Conservation (phyloP, 495 filamentous ascomycete genomes). For the Ascodesmis nigricans region DNA sequence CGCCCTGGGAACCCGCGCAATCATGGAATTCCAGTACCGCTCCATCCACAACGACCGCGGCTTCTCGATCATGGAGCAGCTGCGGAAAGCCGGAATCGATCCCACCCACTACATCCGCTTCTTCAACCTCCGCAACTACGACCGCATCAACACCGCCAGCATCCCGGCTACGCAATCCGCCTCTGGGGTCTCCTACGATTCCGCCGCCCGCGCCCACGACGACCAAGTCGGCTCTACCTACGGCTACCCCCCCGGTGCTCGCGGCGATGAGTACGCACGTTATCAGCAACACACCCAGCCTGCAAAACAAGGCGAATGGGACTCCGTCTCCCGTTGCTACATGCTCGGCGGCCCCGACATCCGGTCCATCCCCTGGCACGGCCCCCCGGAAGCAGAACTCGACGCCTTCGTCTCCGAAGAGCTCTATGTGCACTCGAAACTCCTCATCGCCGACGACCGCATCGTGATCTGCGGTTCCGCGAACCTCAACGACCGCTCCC, state of each 20-base stretch:
- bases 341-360: constrained; percentile 67
- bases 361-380: constrained; percentile 58
- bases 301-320: constrained; percentile 35
- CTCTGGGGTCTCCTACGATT: constrained; percentile 52
- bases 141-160: constrained; percentile 57
- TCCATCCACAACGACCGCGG: constrained; percentile 63
- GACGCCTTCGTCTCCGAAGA: constrained; percentile 81
- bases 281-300: constrained; percentile 47
- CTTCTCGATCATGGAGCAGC: constrained; percentile 60
- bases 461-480: constrained; percentile 79
- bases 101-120: constrained; percentile 71
- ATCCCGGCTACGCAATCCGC: constrained; percentile 36
- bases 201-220: constrained; percentile 12
- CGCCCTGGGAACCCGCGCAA: constrained; percentile 66
- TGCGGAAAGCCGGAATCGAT: constrained; percentile 48
- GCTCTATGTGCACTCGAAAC: constrained; percentile 84
- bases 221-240: constrained; percentile 16
- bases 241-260: constrained; percentile 10
- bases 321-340: constrained; percentile 59
- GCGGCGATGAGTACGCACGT: constrained; percentile 25
- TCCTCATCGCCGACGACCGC: constrained; percentile 79
- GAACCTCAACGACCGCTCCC: constrained; percentile 86
- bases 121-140: constrained; percentile 87
- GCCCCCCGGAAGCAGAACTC: constrained; percentile 48
- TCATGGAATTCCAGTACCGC: constrained; percentile 90